Base-by-base conservation (phyloP, 2,329 filamentous ascomycete genomes). In the Sporothrix pseudoabietina region DNA sequence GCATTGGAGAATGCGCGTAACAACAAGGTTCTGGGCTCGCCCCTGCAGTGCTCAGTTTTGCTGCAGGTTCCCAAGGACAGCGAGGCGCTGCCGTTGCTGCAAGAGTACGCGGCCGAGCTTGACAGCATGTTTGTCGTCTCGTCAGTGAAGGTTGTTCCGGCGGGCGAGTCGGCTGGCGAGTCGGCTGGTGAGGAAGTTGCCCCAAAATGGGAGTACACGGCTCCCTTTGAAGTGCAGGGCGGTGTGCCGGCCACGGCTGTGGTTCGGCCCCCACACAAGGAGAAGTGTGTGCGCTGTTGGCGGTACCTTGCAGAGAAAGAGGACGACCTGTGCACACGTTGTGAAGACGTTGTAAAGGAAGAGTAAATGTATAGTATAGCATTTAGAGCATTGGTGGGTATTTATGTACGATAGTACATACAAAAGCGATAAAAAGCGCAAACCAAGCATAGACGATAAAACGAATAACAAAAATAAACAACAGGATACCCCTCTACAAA, bases 251-350 rank as follows among this genome's bases (percentile, higher is more conserved):
- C 82, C 47, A 82, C 77, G 41, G 85, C 84, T 30, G 81, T 82
- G 76, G 84, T 86, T 30, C 76, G 85, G 69, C 85, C 87, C 73
- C 87, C 87, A 0, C 80, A 77, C 77, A 78, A 85, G 14, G 82
- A 85, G 65, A 99, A 98, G 81, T 99, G 96, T 80, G 86, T 88
- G 0, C 86, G 96, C 69, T 99, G 96, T 82, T 99, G 96, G 96
- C 89, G 92, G 75, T 97, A 93, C 80, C 86, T 92, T 32, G 90
- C 92, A n/a, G 84, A 87, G n/a, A 82, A 82, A 66, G 86, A 91
- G 77, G 89, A 92, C 22, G 81, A 83, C 54, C 82, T 97, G 22
- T 98, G 95, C 81, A 82, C 81, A 68, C 85, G 94, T 79, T 98
- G 95, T 80, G 89, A 90, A 41, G 86, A 88, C 14, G 88, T 91